Evolutionary conservation across 305 asterid genomes (phyloP), one percentile per base, ranked within the genome.

Genomic region (Lippia alba): DNA sequence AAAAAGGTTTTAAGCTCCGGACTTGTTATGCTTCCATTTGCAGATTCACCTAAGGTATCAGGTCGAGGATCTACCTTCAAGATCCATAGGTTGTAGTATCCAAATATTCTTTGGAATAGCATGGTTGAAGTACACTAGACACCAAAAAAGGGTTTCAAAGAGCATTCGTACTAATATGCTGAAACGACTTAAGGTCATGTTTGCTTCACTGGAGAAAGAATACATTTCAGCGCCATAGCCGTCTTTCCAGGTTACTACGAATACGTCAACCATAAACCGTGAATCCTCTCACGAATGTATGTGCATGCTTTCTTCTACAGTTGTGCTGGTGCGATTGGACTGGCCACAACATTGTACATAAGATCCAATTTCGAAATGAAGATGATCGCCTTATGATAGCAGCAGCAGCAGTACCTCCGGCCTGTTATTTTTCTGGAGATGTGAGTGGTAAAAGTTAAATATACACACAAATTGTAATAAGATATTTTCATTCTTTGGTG

Each of bases 21-120:
- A 8, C 41, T 36, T 36, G 9, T 36, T 36, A 36, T 36, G 41
- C 41, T 24, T 24, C 30, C 6, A 7, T 55, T 64, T 76, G 83
- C 96, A 94, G 99, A 91, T 91, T 82, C 97, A 86, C 77, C 53
- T 91, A 58, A 86, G 93, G 80, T 91, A 84, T 79, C 99, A 89
- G 51, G 91, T 88, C 9, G 97, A 94, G 74, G 94, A 87, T 64
- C 69, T 77, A 60, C 84, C 97, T 9, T 78, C 89, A 66, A 87
- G 87, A 82, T 85, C 99, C 3, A 79, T 70, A n/a, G 94, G 94
- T 8, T 94, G 99, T 78, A 88, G 70, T 57, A 85, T 94, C 20
- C 97, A 91, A 75, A 97, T 88, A 3, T 66, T 78, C 66, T 85
- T 79, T 41, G 97, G 99, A 73, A 83, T 91, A 0, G 92, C 91